Percentiles rank a stretch among this genome's conserved stretches.
These are phyloP conservation scores for Xylaria multiplex DNA, from an alignment of 2,329 filamentous ascomycete species.

Conservation along the genomic window DNA sequence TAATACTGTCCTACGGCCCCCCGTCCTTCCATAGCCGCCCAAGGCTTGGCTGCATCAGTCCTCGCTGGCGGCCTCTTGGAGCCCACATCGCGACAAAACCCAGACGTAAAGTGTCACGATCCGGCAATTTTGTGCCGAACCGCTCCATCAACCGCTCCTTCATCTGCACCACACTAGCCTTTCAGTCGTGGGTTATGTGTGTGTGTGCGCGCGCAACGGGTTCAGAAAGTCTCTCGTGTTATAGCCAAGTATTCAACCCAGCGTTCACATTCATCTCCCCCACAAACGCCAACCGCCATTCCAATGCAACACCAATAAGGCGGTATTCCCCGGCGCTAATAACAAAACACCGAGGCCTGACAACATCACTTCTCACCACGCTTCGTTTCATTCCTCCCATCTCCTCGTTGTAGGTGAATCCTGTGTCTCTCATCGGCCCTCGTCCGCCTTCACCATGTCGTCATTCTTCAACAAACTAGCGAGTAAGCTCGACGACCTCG, in stretches of 20 bases:
- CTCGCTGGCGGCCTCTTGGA: constrained; percentile 26
- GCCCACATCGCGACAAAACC: constrained; percentile 12
- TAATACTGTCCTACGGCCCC: background rate
- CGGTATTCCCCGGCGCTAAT: constrained; percentile 10
- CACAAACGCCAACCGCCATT: background rate
- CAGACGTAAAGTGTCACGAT: constrained; percentile 22
- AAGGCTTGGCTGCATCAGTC: constrained; percentile 35
- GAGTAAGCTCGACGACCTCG: constrained; percentile 48
- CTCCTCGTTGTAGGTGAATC: background rate
- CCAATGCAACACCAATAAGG: background rate
- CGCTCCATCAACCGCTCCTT: background rate
- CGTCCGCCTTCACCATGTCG: constrained; percentile 36
- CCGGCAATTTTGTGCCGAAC: constrained; percentile 35
- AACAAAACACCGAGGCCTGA: constrained; percentile 1
- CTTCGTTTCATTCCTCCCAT: constrained; percentile 1
- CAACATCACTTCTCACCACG: background rate
- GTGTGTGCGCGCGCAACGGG: background rate
- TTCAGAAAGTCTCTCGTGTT: constrained; percentile 7
- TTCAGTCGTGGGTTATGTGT: too few species aligned
- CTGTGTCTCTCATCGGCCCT: background rate
- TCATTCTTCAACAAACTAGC: constrained; percentile 48
- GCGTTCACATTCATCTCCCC: background rate
- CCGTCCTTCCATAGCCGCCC: background rate
- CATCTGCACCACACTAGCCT: background rate
- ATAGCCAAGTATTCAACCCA: too few species aligned